Conservation (phyloP, 1,284 basidiomycete species). For the Apiotrichum sp. region DNA sequence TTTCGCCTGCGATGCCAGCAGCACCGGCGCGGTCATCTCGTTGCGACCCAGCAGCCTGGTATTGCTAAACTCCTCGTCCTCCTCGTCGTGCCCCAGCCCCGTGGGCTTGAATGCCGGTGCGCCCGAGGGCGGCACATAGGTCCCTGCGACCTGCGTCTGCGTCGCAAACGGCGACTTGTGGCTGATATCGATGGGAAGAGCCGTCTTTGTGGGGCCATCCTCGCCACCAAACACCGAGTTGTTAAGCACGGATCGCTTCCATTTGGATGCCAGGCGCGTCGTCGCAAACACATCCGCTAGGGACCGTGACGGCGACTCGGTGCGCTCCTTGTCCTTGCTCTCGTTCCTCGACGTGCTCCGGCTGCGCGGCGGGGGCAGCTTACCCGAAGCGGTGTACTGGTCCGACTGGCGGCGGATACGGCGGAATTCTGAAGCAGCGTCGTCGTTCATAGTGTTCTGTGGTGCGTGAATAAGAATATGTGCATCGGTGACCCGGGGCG, state of each 20-base stretch:
- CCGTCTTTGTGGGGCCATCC: slow-evolving; percentile 15
- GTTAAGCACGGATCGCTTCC: slow-evolving; percentile 15
- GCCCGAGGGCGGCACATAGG: slow-evolving; percentile 60
- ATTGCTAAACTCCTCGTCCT: slow-evolving; percentile 37
- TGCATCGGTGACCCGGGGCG: slow-evolving; percentile 28
- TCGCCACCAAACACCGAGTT: slow-evolving; percentile 1
- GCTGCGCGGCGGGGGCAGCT: not conserved
- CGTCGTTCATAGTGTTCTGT: slow-evolving; percentile 9
- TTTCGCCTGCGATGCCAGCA: slow-evolving; percentile 37
- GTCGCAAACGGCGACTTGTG: slow-evolving; percentile 42
- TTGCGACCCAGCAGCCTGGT: slow-evolving; percentile 52
- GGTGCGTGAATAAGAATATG: slow-evolving; percentile 35
- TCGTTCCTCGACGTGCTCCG: too few species aligned
- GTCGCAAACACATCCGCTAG: slow-evolving; percentile 3
- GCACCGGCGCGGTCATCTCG: slow-evolving; percentile 55
- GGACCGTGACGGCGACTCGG: slow-evolving; percentile 7
- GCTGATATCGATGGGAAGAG: slow-evolving; percentile 36
- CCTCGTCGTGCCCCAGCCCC: not conserved
- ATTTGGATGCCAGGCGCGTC: slow-evolving; percentile 11
- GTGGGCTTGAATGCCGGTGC: slow-evolving; percentile 64
- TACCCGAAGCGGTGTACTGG: not conserved
- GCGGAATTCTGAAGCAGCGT: slow-evolving; percentile 12
- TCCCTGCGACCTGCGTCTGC: slow-evolving; percentile 23
- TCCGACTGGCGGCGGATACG: slow-evolving; percentile 11
- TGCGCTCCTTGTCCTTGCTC: too few species aligned